Percentiles rank a stretch among this genome's conserved stretches.
phyloP scores from a whole-genome alignment of 192 early-diverging fungal species.

The Chytriomyces sp. region DNA sequence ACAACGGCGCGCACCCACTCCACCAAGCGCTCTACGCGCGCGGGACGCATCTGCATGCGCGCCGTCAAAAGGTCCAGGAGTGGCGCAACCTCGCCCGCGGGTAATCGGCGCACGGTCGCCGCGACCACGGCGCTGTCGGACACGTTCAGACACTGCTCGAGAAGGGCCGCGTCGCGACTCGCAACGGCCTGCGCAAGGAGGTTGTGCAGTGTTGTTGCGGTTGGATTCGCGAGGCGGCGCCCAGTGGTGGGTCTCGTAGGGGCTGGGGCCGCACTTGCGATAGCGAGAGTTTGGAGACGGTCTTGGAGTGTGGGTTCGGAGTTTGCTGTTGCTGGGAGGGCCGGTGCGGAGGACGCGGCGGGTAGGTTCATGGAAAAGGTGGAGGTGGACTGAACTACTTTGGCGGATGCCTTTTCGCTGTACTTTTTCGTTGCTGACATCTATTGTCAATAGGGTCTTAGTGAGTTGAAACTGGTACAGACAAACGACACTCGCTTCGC shows the following conservation, averaged over 20 bases:
- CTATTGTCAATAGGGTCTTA: not conserved
- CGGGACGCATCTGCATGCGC: conserved; percentile 41
- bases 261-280: conserved; percentile 14
- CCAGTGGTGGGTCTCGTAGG: not conserved
- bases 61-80: conserved; percentile 44
- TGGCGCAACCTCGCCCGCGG: conserved; percentile 40
- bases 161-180: conserved; percentile 41
- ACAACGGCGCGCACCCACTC: conserved; percentile 55
- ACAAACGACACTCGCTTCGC: too few relatives aligned
- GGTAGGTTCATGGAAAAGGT: conserved; percentile 14
- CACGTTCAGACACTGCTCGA: conserved; percentile 44
- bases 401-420: not conserved
- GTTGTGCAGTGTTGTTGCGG: conserved; percentile 43
- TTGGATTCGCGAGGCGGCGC: conserved; percentile 22
- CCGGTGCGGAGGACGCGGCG: not conserved
- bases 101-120: conserved; percentile 45
- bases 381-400: conserved; percentile 10
- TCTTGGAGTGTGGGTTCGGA: conserved; percentile 50
- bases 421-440: conserved; percentile 16
- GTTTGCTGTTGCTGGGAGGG: conserved; percentile 1
- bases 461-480: too few relatives aligned
- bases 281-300: conserved; percentile 35
- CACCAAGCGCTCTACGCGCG: conserved; percentile 38
- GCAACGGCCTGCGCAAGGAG: conserved; percentile 49
- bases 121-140: conserved; percentile 39